Evolutionary conservation across 805 yeast species (phyloP).

Genomic region (Yarrowia sp.): DNA sequence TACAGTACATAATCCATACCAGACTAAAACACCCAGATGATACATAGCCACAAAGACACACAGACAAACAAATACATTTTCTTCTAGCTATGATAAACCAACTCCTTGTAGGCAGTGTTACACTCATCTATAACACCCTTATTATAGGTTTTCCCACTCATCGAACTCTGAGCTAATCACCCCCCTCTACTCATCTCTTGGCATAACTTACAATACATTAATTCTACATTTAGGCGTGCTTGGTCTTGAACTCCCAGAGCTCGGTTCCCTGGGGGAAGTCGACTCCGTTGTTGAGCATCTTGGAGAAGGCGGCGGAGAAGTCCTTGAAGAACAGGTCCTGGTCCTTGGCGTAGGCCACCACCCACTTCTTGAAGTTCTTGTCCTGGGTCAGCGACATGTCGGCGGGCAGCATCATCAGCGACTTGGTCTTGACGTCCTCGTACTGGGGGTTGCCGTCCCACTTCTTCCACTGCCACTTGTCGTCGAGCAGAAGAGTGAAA

Average conservation of each 20-base stretch:
- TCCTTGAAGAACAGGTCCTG: constrained; percentile 56
- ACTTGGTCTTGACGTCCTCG: constrained; percentile 53
- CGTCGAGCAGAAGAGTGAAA: constrained; percentile 54
- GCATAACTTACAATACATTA: constrained; percentile 19
- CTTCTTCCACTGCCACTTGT: constrained; percentile 53
- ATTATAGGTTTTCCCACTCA: too few species aligned
- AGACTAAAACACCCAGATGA: too few species aligned
- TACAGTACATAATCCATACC: too few species aligned
- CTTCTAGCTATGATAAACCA: too few species aligned
- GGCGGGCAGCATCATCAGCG: constrained; percentile 76
- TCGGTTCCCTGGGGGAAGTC: constrained; percentile 40
- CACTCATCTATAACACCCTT: too few species aligned
- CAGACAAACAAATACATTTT: too few species aligned
- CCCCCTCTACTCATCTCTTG: background rate
- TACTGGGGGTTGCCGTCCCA: constrained; percentile 65
- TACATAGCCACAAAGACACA: too few species aligned
- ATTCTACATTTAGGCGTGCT: constrained; percentile 10
- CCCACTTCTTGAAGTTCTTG: constrained; percentile 56
- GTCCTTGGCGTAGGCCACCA: constrained; percentile 59
- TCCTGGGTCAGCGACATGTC: constrained; percentile 64
- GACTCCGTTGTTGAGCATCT: constrained; percentile 68
- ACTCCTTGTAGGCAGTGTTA: too few species aligned
- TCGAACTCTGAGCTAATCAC: background rate
- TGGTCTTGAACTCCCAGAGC: constrained; percentile 25
- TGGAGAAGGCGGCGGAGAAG: constrained; percentile 61